Base-by-base conservation (phyloP, 805 yeast genomes). In the Teunomyces tritomae region DNA sequence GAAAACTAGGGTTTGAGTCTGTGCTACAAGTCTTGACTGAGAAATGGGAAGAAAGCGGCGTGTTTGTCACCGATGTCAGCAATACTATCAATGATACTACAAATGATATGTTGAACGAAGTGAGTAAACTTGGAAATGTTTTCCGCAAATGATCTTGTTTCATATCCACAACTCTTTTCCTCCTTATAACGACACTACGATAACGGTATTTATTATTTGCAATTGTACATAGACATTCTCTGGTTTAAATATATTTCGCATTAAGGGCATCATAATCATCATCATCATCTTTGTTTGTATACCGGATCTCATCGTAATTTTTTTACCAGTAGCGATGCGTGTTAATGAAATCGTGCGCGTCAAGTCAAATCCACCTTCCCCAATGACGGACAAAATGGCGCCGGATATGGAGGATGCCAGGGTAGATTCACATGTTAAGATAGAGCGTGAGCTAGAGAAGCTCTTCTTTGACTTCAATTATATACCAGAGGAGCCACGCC, bases 1-100 rank as follows among this genome's bases (percentile, higher is more conserved):
- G 99, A 28, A 85, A 83, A 56, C 56, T 68, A 28, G 99, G 97
- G 0, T 91, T 92, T 56, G 98, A 94, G 52, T 65, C 80, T 2
- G 97, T 94, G 2, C 72, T 92, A 47, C 63, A 79, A 48, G 61
- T 74, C 8, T 68, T 82, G 36, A 71, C 74, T 34, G 71, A 72
- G 37, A 74, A 71, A 49, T 70, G 77, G 76, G 65, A 67, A 28
- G 72, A 69, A 45, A 62, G 68, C 7, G 76, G 73, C 7, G 63
- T 64, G 3, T 63, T 71, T 47, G 74, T 71, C 9, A 54, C 57
- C 14, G 64, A 57, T 35, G 65, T 65, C 20, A 55, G 58, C 39
- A 61, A 54, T 35, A 52, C 43, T 11, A 51, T 65, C 9, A 57
- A 57, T 37, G 63, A 55, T 33, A 48, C 41, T 9, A 52, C 55